Base-by-base conservation (phyloP, 106 monocot species). In the Ottelia alismoides region DNA sequence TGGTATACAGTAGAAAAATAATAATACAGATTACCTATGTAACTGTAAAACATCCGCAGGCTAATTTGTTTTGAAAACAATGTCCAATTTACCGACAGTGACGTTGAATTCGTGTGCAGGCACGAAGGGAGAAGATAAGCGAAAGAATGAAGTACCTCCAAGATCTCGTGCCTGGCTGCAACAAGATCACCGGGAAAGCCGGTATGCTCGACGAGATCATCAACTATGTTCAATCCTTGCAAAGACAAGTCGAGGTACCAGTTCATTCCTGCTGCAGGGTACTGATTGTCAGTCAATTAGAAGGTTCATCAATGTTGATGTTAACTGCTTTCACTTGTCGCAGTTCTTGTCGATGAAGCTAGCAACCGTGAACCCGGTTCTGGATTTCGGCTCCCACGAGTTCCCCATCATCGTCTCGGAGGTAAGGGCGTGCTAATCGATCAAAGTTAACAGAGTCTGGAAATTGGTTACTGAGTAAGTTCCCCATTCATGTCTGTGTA, bases 341-440 rank as follows among this genome's bases (percentile, higher is more conserved):
- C 73, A 82, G 76, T 77, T 82, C 60, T 61, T 82, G 1, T 81
- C 81, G 1, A 81, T 76, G 81, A 81, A 81, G 56, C 72, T 81
- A 14, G 58, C 81, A 5, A 16, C 64, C 0, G 48, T 81, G 21
- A 69, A 67, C 20, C 72, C 82, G 3, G 50, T 55, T 20, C 23
- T 62, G 7, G 69, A 58, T 44, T 53, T 43, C 14, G 20, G 20
- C 46, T 18, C 20, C 46, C 2, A 46, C 46, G 46, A n/a, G n/a
- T n/a, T n/a, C n/a, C n/a, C n/a, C n/a, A n/a, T n/a, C n/a, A n/a
- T n/a, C n/a, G n/a, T n/a, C n/a, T n/a, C n/a, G n/a, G n/a, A n/a
- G n/a, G n/a, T n/a, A n/a, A n/a, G n/a, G n/a, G n/a, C n/a, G n/a
- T n/a, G n/a, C n/a, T n/a, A n/a, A n/a, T n/a, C n/a, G n/a, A n/a